Base-by-base conservation (phyloP, 1,284 basidiomycete species). In the Trichosporon coremiiforme region DNA sequence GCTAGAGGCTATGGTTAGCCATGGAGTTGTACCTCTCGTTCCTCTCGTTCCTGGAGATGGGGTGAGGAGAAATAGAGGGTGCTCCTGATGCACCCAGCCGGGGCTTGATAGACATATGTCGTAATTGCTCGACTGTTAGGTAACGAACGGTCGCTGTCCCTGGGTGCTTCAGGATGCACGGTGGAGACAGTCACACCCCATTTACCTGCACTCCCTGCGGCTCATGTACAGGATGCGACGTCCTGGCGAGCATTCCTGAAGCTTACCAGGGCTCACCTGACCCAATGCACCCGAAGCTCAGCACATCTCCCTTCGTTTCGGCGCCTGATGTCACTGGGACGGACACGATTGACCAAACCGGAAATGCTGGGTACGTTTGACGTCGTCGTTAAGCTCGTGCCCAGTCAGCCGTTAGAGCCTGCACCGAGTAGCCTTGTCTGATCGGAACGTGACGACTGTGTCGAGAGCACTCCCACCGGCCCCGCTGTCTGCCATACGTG, bases 1-100 rank as follows among this genome's bases (percentile, higher is more conserved):
- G 36, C 10, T 38, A 38, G 36, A 38, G 36, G 57, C 57, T 35
- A 53, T 53, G 20, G 50, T 22, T 20, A 62, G 57, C 57, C 31
- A 62, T 33, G 57, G 57, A 62, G 57, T 62, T 62, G 57, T 62
- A 35, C 57, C 57, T 62, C 29, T 35, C 17, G 57, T 62, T 62
- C 57, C 57, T 62, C 29, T 62, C 17, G 57, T 62, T 62, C 57
- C 57, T 62, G 57, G 29, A 62, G 29, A 33, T 62, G 57, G 55
- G 57, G 17, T 35, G 29, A n/a, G 57, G 57, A 62, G 57, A 62
- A 62, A 35, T 33, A 31, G 57, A 62, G 57, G 57, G 57, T 62
- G 57, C 57, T 35, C 33, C 33, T 35, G 33, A 35, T 35, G 33
- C 33, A 35, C 33, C 6, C 57, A n/a, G 50, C 22, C 29, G 57